Evolutionary conservation across 1,284 basidiomycete genomes (phyloP).

Genomic region (Vanrija sp.): DNA sequence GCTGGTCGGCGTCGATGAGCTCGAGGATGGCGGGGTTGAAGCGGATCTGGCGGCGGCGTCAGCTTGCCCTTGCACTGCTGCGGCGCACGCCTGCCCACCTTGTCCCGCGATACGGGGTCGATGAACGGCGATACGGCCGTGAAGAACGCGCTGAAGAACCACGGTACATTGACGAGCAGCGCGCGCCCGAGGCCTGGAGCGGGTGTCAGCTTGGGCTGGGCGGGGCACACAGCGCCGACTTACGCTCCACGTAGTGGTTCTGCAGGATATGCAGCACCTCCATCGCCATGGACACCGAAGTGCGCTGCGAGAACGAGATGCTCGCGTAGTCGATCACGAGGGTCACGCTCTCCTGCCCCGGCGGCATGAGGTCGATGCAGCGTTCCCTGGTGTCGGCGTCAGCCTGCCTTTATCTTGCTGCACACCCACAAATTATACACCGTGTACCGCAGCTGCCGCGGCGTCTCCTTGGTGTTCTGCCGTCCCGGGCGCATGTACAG

Average conservation of each 20-base stretch:
- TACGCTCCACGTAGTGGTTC: slow-evolving; percentile 75
- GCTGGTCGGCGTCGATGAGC: slow-evolving; percentile 67
- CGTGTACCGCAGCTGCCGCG: slow-evolving; percentile 72
- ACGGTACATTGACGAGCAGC: slow-evolving; percentile 76
- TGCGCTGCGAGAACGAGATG: slow-evolving; percentile 57
- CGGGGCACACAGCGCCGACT: slow-evolving; percentile 51
- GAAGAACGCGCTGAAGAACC: slow-evolving; percentile 73
- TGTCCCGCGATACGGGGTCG: slow-evolving; percentile 82
- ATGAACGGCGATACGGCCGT: slow-evolving; percentile 79
- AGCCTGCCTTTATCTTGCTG: too few species aligned
- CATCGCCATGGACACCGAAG: slow-evolving; percentile 67
- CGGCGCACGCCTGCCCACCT: slow-evolving; percentile 54
- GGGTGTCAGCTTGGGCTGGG: too few species aligned
- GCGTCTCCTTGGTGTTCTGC: slow-evolving; percentile 72
- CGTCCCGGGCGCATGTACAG: slow-evolving; percentile 77
- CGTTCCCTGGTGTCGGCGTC: slow-evolving; percentile 60
- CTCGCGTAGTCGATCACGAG: slow-evolving; percentile 73
- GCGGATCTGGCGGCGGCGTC: slow-evolving; percentile 58
- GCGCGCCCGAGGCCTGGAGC: slow-evolving; percentile 63
- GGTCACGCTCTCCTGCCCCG: slow-evolving; percentile 70
- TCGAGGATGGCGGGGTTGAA: slow-evolving; percentile 78
- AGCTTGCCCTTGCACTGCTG: background rate
- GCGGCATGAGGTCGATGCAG: slow-evolving; percentile 78
- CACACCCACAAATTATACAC: slow-evolving; percentile 78
- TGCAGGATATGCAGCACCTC: slow-evolving; percentile 79